Evolutionary conservation across 2,329 filamentous ascomycete genomes (phyloP).

Genomic region (Penicillium sp.): DNA sequence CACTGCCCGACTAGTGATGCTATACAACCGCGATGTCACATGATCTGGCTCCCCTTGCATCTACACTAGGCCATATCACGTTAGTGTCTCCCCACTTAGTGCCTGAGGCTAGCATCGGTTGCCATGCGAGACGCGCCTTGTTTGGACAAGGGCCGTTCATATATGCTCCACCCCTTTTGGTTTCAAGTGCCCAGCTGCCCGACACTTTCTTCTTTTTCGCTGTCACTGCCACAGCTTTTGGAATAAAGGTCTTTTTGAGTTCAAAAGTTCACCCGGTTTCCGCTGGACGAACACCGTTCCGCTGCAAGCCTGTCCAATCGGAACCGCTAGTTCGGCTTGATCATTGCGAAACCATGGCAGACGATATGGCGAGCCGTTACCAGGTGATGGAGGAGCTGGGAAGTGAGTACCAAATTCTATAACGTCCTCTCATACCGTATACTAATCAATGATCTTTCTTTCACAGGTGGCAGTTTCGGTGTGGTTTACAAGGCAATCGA

Average conservation of each 20-base stretch:
- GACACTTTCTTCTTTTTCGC: constrained; percentile 10
- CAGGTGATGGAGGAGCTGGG: constrained; percentile 95
- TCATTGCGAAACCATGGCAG: constrained; percentile 36
- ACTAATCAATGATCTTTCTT: constrained; percentile 19
- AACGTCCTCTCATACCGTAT: constrained; percentile 3
- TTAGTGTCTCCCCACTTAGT: constrained; percentile 10
- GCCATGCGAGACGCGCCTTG: constrained; percentile 24
- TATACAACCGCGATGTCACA: background rate
- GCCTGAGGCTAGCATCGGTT: constrained; percentile 12
- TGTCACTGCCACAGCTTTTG: constrained; percentile 4
- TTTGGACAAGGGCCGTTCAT: constrained; percentile 19
- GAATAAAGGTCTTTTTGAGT: constrained; percentile 1
- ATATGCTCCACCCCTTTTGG: constrained; percentile 24
- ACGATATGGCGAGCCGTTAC: constrained; percentile 75
- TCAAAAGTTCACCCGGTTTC: constrained; percentile 9
- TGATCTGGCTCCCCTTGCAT: constrained; percentile 19
- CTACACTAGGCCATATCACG: constrained; percentile 1
- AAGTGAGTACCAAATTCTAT: constrained; percentile 59
- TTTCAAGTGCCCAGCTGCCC: constrained; percentile 1
- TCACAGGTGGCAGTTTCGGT: constrained; percentile 84
- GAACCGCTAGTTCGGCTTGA: constrained; percentile 16
- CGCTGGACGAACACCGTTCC: constrained; percentile 15
- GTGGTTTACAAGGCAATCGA: constrained; percentile 97
- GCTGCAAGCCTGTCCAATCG: constrained; percentile 18
- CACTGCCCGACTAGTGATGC: background rate